phyloP scores from a whole-genome alignment of 805 yeast species.

The Pachysolen tannophilus region DNA sequence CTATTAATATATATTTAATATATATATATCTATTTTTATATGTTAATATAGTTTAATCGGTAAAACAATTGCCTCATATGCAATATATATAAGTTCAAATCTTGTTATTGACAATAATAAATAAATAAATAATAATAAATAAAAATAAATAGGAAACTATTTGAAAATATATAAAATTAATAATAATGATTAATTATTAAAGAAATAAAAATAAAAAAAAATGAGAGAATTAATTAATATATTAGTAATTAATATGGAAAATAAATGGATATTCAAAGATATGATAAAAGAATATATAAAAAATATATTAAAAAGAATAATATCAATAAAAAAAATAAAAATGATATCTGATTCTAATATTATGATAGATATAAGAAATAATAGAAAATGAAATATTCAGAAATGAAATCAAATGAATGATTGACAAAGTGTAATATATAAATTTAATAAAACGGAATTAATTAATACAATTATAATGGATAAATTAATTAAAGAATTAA shows the following conservation, averaged over 20 bases:
- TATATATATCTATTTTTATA: conserved; percentile 1
- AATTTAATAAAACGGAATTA: conserved; percentile 9
- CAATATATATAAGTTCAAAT: conserved; percentile 14
- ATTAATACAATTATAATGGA: conserved; percentile 5
- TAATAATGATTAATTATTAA: conserved; percentile 6
- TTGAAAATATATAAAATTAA: conserved; percentile 2
- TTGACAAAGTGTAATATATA: conserved; percentile 6
- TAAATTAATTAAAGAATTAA: conserved; percentile 9
- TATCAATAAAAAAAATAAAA: conserved; percentile 3
- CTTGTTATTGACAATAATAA: conserved; percentile 6
- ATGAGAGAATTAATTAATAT: conserved; percentile 1
- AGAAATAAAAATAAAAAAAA: conserved; percentile 5
- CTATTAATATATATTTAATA: neutral
- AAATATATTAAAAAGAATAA: conserved; percentile 5
- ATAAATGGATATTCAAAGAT: conserved; percentile 6
- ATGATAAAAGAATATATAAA: conserved; percentile 1
- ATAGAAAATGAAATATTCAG: conserved; percentile 6
- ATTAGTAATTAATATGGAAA: conserved; percentile 1
- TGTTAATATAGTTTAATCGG: conserved; percentile 7
- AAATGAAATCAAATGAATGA: conserved; percentile 8
- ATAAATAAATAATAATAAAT: conserved; percentile 3
- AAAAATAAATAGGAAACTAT: conserved; percentile 2
- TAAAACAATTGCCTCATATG: conserved; percentile 12
- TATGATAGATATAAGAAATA: conserved; percentile 1
- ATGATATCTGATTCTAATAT: conserved; percentile 2